A percentile compares a stretch with the other conserved stretches of the same genome.
Evolutionary conservation across 176 grass and related monocot genomes (phyloP).

Genomic region (Dendrocalamus sinicus): DNA sequence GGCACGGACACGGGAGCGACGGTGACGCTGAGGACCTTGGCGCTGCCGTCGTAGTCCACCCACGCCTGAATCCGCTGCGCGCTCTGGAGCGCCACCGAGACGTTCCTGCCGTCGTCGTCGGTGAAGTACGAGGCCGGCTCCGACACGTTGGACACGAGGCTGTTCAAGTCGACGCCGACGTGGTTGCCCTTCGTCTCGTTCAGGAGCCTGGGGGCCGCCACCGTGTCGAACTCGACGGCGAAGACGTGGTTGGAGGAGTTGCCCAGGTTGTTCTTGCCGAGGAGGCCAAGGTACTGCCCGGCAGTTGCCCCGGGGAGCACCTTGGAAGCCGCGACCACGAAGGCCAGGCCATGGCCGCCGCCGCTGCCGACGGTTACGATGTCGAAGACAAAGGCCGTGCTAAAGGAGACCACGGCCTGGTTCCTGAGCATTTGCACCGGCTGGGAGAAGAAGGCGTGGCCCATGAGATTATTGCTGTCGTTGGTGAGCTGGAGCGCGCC

Average conservation of each 20-base stretch:
- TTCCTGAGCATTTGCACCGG: constrained; percentile 29
- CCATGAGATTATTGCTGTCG: constrained; percentile 14
- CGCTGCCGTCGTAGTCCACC: constrained; percentile 48
- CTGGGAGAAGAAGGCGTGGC: constrained; percentile 50
- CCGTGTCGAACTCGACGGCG: constrained; percentile 51
- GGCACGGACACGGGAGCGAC: constrained; percentile 36
- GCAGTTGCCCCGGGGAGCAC: neutral
- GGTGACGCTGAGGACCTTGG: constrained; percentile 43
- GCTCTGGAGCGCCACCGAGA: constrained; percentile 19
- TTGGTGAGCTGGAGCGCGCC: constrained; percentile 55
- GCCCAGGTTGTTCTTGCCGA: constrained; percentile 22
- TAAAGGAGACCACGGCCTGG: constrained; percentile 42
- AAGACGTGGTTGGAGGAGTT: constrained; percentile 56
- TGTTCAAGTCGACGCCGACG: constrained; percentile 56
- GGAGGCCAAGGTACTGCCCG: constrained; percentile 27
- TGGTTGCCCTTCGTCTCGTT: constrained; percentile 39
- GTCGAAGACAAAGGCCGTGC: constrained; percentile 54
- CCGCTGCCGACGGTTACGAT: constrained; percentile 29
- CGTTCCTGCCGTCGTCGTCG: constrained; percentile 7
- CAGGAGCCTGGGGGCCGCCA: neutral
- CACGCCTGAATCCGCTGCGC: constrained; percentile 55
- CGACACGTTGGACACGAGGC: constrained; percentile 37
- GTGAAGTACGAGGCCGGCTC: constrained; percentile 37
- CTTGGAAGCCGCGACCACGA: constrained; percentile 6
- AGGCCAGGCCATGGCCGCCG: constrained; percentile 38